A percentile compares a stretch with the other conserved stretches of the same genome.
These are phyloP conservation scores for Liquidambar formosana DNA, from an alignment of 164 flowering plant species.

Conservation along the genomic window DNA sequence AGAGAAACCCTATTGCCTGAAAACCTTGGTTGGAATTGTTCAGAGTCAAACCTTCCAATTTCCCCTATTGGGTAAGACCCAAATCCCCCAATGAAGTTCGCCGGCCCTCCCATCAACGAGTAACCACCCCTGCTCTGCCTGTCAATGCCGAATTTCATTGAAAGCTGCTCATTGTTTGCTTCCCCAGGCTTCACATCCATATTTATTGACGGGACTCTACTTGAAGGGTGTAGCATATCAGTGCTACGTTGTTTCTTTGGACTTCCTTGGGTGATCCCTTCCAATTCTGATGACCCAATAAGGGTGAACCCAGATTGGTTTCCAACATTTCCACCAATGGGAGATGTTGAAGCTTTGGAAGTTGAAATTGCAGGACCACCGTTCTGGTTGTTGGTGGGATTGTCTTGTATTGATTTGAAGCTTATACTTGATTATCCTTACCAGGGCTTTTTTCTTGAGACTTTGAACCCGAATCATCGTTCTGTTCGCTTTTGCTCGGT, in stretches of 20 bases:
- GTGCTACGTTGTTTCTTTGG: constrained; percentile 61
- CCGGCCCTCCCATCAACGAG: constrained; percentile 46
- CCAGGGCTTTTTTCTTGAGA: constrained; percentile 39
- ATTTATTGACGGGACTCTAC: constrained; percentile 36
- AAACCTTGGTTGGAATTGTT: constrained; percentile 62
- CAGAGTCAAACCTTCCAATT: constrained; percentile 64
- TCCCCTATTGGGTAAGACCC: constrained; percentile 73
- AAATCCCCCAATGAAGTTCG: constrained; percentile 60
- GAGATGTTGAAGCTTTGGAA: constrained; percentile 39
- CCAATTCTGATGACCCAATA: constrained; percentile 55
- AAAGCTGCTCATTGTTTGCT: constrained; percentile 28
- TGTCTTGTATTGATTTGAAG: constrained; percentile 36
- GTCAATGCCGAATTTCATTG: constrained; percentile 54
- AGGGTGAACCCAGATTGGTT: constrained; percentile 59
- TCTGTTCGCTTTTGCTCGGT: constrained; percentile 45
- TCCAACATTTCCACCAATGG: constrained; percentile 29
- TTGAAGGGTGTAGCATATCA: constrained; percentile 41
- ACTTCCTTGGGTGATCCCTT: constrained; percentile 54
- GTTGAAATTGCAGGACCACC: constrained; percentile 31
- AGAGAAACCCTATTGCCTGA: constrained; percentile 80
- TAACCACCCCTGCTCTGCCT: constrained; percentile 61
- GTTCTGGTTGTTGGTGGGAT: constrained; percentile 28
- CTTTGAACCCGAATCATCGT: constrained; percentile 50
- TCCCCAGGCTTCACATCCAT: constrained; percentile 47
- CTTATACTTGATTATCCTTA: constrained; percentile 19